Conservation (phyloP, 2,329 filamentous ascomycete genomes). For the Reticulascus tulasneorum region DNA sequence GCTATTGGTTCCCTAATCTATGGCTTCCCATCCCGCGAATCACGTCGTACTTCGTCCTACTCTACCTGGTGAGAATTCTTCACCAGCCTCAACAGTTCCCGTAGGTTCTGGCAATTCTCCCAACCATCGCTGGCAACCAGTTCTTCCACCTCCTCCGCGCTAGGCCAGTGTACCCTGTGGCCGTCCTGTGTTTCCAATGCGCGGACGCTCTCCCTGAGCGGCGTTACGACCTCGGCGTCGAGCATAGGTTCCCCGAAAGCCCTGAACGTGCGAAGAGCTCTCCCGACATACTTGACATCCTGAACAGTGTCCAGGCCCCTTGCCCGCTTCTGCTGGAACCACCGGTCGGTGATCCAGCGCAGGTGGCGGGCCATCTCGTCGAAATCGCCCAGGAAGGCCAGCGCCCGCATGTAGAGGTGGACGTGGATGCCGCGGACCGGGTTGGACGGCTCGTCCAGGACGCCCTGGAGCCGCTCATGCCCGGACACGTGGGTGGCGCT, state of each 20-base stretch:
- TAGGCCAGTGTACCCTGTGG: conserved; percentile 34
- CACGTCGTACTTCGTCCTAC: no score
- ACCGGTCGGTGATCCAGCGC: conserved; percentile 54
- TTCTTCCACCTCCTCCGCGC: conserved; percentile 26
- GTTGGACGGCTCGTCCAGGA: conserved; percentile 1
- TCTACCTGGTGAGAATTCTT: no score
- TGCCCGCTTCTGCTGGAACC: conserved; percentile 29
- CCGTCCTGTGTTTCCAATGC: conserved; percentile 14
- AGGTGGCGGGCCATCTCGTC: conserved; percentile 54
- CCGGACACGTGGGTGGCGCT: no score
- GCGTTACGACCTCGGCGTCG: conserved; percentile 21
- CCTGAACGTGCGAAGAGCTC: conserved; percentile 42
- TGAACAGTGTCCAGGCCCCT: conserved; percentile 29
- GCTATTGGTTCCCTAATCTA: no score
- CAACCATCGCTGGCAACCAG: conserved; percentile 22
- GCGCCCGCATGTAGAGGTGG: conserved; percentile 55
- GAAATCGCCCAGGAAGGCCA: conserved; percentile 58
- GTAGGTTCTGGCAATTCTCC: conserved; percentile 6
- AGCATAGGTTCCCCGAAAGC: conserved; percentile 43
- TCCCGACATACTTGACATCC: conserved; percentile 22
- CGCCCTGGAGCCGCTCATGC: conserved; percentile 4
- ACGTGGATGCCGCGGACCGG: conserved; percentile 36
- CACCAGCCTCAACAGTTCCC: conserved; percentile 1
- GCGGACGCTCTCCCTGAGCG: conserved; percentile 24
- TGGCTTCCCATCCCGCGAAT: no score